Evolutionary conservation across 2,329 filamentous ascomycete genomes (phyloP), one percentile per base, ranked within the genome.

Genomic region (Neofusicoccum umdonicola): DNA sequence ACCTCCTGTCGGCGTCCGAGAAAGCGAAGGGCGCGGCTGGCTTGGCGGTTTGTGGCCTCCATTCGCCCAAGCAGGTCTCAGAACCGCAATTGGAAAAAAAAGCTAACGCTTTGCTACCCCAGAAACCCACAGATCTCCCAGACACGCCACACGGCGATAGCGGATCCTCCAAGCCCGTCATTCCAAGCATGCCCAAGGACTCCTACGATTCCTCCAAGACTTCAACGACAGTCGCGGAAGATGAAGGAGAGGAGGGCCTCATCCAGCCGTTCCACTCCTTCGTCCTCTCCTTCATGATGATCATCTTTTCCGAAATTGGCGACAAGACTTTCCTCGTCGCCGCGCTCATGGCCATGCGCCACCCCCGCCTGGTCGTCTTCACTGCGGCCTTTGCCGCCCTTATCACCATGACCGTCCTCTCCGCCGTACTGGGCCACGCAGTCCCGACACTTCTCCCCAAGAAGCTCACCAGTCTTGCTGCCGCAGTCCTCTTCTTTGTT

Each of bases 261-360:
- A 92, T 93, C 66, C 90, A 88, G 67, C 91, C 92, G 17, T 82
- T 88, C 72, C 94, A 99, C 77, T 98, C 95, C 3, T 96, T 95
- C 73, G 74, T 96, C 12, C 88, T 98, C 37, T 96, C 95, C 15
- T 88, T 97, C 66, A 94, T 93, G 65, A 99, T 98, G 95, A 99
- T 99, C 72, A 82, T 98, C 67, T 90, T 98, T 71, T 97, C 94
- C 52, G 95, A 99, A 77, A 88, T 99, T 71, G 95, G 95, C 68
- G 95, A 99, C 85, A 99, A 99, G 81, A 99, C 95, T 0, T 99
- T 99, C 82, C 85, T 99, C 48, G 92, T 99, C 22, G 95, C 95
- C 6, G 94, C 93, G 7, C 86, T 99, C 17, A 99, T 99, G 95
- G 95, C 95, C 12, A 99, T 99, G 95, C 95, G 97, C 76, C 94